Base-by-base conservation (phyloP, 805 yeast genomes). In the Jamesozyma piceae region DNA sequence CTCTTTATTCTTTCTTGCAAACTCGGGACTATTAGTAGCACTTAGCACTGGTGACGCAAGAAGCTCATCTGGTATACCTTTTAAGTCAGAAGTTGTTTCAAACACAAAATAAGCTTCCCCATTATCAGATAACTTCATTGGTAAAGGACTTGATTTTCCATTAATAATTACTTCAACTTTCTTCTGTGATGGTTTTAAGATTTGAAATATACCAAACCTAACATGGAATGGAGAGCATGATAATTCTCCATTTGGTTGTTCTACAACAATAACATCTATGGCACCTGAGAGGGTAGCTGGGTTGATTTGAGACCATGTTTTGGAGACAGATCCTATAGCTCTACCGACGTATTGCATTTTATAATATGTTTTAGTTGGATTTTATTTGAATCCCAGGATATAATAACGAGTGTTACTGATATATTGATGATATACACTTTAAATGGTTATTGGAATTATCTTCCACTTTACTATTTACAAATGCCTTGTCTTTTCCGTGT, bases 71-170 rank as follows among this genome's bases (percentile, higher is more conserved):
- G 96, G 95, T 20, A 92, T 80, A 45, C 75, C 74, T 30, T 66
- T 67, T 9, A 62, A 55, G 36, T 72, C 72, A 35, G 73, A 75
- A 32, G 73, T 73, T 1, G 96, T 83, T 55, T 88, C 95, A 65
- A 92, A 90, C 34, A 92, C 97, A 58, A 92, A 92, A 60, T 88
- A 88, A 0, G 97, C 98, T 63, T 92, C 98, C 13, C 98, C 98
- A 6, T 94, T 95, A 47, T 92, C 98, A 14, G 96, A 95, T 36
- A 92, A 68, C 62, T 92, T 92, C 97, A 92, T 92, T 8, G 95
- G 96, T 38, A 90, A 67, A 51, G 85, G 80, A 0, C 94, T 82
- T 37, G 78, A 71, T 46, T 73, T 73, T 30, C 82, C 97, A 64
- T 92, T 92, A 32, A 92, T 94, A 34, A 77, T 74, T 49, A 92